Base-by-base conservation (phyloP, 108 stramenopile genomes). In the Fistulifera pelliculosa region DNA sequence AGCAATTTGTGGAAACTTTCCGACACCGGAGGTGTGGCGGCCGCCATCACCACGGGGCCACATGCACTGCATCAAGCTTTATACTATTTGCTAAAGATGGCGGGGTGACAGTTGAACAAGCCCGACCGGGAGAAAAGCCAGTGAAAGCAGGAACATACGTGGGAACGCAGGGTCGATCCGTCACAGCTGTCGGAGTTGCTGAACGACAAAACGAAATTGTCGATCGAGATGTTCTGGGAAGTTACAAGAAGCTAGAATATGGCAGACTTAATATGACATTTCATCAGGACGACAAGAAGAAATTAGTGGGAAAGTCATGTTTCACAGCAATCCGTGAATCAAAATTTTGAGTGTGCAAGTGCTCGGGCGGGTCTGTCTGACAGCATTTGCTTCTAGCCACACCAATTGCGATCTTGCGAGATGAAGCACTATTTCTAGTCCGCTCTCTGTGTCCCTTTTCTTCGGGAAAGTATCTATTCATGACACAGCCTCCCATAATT, bases 131-230 rank as follows among this genome's bases (percentile, higher is more conserved):
- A 8, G 10, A 31, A 18, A 66, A 67, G 38, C 66, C 65, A 2
- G 71, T 65, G 12, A 47, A 43, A 51, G 62, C 57, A 2, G 70
- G 75, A 25, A 41, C 18, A 2, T 71, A 42, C 38, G 43, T 51
- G 8, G 75, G 75, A 2, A 64, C 70, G 3, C 13, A 56, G 10
- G 58, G 62, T 38, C 68, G 61, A 11, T 50, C 58, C 5, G 58
- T 73, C 42, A 50, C 58, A 7, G 68, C 65, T 12, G 61, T 66
- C 17, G 74, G 74, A 15, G 50, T 16, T 0, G 60, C 28, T 1
- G 65, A 66, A 18, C 38, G 65, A 44, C 58, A 65, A 45, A 62
- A 67, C 27, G 69, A 76, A 31, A 69, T 62, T 27, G 56, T 76
- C 38, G 28, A 58, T 44, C 59, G 74, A 19, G 59, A 48, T 26